A percentile compares a stretch with the other conserved stretches of the same genome.
These are phyloP conservation scores for Globisporangium solare DNA, from an alignment of 352 stramenopile species.

Conservation along the genomic window DNA sequence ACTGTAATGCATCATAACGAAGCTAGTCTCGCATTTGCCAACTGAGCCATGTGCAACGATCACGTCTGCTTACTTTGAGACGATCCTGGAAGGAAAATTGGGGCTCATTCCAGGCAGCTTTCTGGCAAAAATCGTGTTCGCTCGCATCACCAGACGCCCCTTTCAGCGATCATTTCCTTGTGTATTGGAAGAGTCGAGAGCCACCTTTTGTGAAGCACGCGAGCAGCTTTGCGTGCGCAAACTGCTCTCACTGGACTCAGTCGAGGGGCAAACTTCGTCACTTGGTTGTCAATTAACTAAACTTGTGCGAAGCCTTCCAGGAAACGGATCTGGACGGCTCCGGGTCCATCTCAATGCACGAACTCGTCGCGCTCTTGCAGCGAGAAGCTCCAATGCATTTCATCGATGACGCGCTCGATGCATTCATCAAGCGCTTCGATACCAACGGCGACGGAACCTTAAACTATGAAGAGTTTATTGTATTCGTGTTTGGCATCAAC, in stretches of 20 bases:
- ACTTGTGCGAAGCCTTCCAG: conserved; percentile 26
- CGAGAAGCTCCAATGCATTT: conserved; percentile 26
- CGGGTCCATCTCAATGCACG: conserved; percentile 21
- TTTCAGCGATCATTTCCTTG: conserved; percentile 21
- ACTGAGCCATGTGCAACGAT: conserved; percentile 2
- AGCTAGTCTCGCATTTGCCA: conserved; percentile 18
- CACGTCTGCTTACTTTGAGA: conserved; percentile 21
- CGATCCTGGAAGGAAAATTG: conserved; percentile 33
- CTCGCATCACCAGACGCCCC: conserved; percentile 16
- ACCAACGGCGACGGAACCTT: conserved; percentile 34
- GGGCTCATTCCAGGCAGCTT: conserved; percentile 18
- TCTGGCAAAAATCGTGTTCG: conserved; percentile 27
- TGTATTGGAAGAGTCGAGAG: background rate
- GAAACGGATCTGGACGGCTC: conserved; percentile 31
- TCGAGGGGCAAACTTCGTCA: conserved; percentile 41
- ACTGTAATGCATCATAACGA: conserved; percentile 25
- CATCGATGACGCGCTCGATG: conserved; percentile 20
- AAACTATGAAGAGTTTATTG: conserved; percentile 43
- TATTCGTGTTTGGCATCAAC: conserved; percentile 35
- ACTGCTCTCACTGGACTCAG: conserved; percentile 28
- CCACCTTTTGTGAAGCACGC: conserved; percentile 19
- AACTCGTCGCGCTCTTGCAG: conserved; percentile 31
- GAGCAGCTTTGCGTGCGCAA: conserved; percentile 27
- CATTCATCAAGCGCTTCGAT: conserved; percentile 48
- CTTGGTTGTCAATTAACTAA: conserved; percentile 19